These are phyloP conservation scores for Solanum dulcamara DNA, from an alignment of 257 asterid species.

Conservation along the genomic window DNA sequence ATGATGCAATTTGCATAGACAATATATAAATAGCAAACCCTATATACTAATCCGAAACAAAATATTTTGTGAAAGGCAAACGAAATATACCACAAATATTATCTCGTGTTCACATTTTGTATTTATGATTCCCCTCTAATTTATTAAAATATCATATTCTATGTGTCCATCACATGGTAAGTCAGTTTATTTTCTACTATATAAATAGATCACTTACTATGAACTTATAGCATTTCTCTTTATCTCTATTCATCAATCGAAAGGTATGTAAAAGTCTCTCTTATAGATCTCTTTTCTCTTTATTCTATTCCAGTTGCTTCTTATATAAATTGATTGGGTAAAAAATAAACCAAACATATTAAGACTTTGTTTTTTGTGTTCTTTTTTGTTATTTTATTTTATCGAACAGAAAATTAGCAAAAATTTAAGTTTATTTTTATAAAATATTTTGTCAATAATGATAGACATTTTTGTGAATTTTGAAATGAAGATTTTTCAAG, in stretches of 20 bases:
- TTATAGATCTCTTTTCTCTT: neutral
- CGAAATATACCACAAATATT: neutral
- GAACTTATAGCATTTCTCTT: neutral
- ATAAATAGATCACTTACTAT: neutral
- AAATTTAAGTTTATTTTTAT: neutral
- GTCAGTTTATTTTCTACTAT: neutral
- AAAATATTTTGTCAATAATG: neutral
- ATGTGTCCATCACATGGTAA: neutral
- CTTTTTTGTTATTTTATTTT: neutral
- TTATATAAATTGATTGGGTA: neutral
- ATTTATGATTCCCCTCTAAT: neutral
- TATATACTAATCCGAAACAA: neutral
- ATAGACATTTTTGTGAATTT: neutral
- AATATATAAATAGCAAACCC: neutral
- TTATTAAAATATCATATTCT: neutral
- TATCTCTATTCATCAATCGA: neutral
- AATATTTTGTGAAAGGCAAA: neutral
- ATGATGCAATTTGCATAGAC: neutral
- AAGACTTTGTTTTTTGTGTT: neutral
- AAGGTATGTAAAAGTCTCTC: neutral
- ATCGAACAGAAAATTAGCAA: neutral
- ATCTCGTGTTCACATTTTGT: neutral
- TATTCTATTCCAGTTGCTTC: neutral
- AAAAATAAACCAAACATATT: neutral
- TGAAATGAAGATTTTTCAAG: slow-evolving; percentile 41